These are phyloP conservation scores for Vanrija pseudolonga DNA, from an alignment of 1,284 basidiomycete species.

Conservation along the genomic window DNA sequence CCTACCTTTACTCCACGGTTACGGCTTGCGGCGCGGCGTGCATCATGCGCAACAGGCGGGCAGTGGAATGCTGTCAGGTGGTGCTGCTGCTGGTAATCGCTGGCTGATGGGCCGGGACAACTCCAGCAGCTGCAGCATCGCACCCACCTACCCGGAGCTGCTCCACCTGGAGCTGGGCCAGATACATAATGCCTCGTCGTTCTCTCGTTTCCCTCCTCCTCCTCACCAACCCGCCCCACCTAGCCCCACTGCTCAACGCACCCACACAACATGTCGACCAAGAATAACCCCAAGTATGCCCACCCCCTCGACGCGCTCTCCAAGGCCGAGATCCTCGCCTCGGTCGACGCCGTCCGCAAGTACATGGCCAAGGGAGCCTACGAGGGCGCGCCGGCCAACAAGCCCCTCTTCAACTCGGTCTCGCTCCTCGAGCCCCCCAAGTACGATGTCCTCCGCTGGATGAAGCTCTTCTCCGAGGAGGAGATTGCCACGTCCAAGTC, in stretches of 20 bases:
- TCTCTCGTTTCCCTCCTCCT: neutral
- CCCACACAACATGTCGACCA: neutral
- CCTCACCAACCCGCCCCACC: conserved; percentile 1
- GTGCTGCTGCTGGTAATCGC: too few species aligned
- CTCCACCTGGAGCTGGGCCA: too few species aligned
- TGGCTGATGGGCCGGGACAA: too few species aligned
- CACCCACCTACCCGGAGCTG: too few species aligned
- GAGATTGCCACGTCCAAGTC: conserved; percentile 25
- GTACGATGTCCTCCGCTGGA: conserved; percentile 39
- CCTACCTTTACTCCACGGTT: too few species aligned
- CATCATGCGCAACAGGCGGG: too few species aligned
- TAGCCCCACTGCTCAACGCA: neutral
- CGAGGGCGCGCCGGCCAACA: conserved; percentile 21
- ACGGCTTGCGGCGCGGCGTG: too few species aligned
- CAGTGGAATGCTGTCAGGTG: too few species aligned
- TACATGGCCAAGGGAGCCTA: conserved; percentile 24
- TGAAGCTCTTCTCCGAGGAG: conserved; percentile 36
- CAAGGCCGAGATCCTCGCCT: conserved; percentile 40
- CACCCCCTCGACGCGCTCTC: conserved; percentile 52
- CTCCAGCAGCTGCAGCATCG: too few species aligned
- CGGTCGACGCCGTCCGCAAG: conserved; percentile 36
- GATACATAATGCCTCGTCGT: too few species aligned
- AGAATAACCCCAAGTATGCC: conserved; percentile 6
- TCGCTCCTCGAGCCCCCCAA: conserved; percentile 45
- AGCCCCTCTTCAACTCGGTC: conserved; percentile 43